Conservation (phyloP, 2,329 filamentous ascomycete species). For the Pezicula radicicola region DNA sequence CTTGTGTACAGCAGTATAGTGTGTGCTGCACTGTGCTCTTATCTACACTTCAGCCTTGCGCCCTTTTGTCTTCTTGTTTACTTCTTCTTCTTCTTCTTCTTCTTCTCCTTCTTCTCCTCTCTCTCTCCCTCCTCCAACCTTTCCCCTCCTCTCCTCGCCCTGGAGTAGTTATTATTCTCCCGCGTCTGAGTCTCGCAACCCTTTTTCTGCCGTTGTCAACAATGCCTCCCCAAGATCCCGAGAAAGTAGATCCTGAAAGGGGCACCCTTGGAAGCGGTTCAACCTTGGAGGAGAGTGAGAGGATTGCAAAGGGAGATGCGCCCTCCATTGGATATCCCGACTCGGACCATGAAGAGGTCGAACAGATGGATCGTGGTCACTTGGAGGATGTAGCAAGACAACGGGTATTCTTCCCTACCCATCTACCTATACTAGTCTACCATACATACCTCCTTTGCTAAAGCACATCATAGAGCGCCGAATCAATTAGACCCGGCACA, state of each 20-base stretch:
- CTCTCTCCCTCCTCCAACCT: neutral
- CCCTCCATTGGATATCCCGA: slow-evolving; percentile 16
- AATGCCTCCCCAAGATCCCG: slow-evolving; percentile 6
- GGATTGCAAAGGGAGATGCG: slow-evolving; percentile 7
- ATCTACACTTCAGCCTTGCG: neutral
- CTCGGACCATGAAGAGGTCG: slow-evolving; percentile 22
- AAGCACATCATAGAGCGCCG: slow-evolving; percentile 8
- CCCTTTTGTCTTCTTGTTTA: neutral
- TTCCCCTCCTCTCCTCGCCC: too few species aligned
- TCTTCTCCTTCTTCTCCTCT: neutral
- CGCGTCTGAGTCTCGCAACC: neutral
- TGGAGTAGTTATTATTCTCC: too few species aligned
- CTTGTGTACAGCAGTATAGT: too few species aligned
- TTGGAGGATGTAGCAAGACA: slow-evolving; percentile 20
- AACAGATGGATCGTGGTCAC: slow-evolving; percentile 24
- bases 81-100: neutral
- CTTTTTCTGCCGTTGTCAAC: neutral
- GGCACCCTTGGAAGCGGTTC: neutral
- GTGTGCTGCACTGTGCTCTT: neutral
- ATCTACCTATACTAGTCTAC: too few species aligned
- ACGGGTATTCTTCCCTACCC: slow-evolving; percentile 8
- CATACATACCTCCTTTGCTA: neutral
- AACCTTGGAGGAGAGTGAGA: neutral
- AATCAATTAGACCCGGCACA: slow-evolving; percentile 16
- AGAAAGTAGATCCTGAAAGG: slow-evolving; percentile 9